Conservation (phyloP, 345 rosid species). For the Citrus hindsii region DNA sequence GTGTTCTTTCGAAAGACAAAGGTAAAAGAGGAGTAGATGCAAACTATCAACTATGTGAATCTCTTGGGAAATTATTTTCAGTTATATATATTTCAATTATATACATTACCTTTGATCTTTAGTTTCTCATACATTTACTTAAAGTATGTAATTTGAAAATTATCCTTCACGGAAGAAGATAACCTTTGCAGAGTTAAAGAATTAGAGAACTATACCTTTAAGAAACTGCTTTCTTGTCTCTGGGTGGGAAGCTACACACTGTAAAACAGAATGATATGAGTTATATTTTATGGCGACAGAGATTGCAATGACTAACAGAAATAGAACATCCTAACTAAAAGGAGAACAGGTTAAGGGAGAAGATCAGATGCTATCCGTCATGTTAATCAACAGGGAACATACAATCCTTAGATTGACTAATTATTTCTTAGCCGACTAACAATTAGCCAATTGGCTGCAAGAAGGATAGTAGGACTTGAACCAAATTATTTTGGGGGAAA, state of each 20-base stretch:
- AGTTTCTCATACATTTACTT: background rate
- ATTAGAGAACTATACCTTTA: conserved; percentile 35
- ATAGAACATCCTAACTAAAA: background rate
- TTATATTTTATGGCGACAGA: background rate
- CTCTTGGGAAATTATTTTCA: background rate
- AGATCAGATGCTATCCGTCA: background rate
- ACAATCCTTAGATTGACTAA: background rate
- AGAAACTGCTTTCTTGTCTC: conserved; percentile 39
- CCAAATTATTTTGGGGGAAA: background rate
- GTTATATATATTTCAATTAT: background rate
- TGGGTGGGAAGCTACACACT: conserved; percentile 59
- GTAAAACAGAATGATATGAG: background rate
- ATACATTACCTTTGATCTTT: background rate
- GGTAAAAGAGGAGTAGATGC: background rate
- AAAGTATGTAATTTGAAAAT: background rate
- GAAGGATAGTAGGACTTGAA: background rate
- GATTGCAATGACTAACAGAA: background rate
- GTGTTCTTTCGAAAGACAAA: background rate
- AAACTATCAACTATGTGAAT: background rate
- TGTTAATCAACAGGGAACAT: background rate
- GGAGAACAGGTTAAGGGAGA: background rate
- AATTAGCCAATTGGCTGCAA: background rate
- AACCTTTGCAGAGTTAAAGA: background rate
- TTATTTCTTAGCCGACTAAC: background rate
- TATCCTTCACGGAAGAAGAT: background rate